A percentile compares a stretch with the other conserved stretches of the same genome.
These are phyloP conservation scores for Populus simonii DNA, from an alignment of 345 rosid species.

Conservation along the genomic window DNA sequence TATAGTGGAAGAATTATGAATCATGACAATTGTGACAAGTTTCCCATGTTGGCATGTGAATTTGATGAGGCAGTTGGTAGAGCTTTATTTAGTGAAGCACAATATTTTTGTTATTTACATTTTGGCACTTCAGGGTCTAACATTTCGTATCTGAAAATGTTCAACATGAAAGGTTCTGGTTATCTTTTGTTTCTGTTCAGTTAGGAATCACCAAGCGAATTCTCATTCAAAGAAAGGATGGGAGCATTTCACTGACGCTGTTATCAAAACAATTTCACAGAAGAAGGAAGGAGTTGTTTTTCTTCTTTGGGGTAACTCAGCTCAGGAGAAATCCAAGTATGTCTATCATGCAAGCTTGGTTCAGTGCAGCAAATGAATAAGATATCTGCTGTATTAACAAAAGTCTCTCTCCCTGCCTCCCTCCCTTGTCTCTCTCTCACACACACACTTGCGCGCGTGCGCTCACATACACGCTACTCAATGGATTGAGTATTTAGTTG, in stretches of 20 bases:
- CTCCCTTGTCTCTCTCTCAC: too few species aligned
- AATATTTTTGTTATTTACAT: too few species aligned
- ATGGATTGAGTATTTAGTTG: too few species aligned
- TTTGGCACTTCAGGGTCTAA: not conserved
- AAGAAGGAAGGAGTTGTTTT: slow-evolving; percentile 89
- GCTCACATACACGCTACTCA: too few species aligned
- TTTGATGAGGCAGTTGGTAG: too few species aligned
- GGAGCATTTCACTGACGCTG: slow-evolving; percentile 95
- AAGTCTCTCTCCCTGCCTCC: too few species aligned
- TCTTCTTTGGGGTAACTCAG: slow-evolving; percentile 95
- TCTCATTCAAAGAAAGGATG: slow-evolving; percentile 98
- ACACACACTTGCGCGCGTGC: too few species aligned
- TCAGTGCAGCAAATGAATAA: not conserved
- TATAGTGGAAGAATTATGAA: too few species aligned
- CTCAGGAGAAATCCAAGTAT: slow-evolving; percentile 82
- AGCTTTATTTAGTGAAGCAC: too few species aligned
- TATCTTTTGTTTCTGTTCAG: slow-evolving; percentile 37
- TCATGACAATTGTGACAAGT: too few species aligned
- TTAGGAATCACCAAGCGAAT: slow-evolving; percentile 78
- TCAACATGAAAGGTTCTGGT: not conserved
- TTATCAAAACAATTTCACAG: slow-evolving; percentile 69
- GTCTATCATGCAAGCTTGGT: slow-evolving; percentile 5
- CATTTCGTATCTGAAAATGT: not conserved
- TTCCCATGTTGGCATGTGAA: too few species aligned
- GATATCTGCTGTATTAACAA: too few species aligned